A percentile compares a stretch with the other conserved stretches of the same genome.
Evolutionary conservation across 106 monocot species (phyloP).

Genomic region (Vanilla planifolia): DNA sequence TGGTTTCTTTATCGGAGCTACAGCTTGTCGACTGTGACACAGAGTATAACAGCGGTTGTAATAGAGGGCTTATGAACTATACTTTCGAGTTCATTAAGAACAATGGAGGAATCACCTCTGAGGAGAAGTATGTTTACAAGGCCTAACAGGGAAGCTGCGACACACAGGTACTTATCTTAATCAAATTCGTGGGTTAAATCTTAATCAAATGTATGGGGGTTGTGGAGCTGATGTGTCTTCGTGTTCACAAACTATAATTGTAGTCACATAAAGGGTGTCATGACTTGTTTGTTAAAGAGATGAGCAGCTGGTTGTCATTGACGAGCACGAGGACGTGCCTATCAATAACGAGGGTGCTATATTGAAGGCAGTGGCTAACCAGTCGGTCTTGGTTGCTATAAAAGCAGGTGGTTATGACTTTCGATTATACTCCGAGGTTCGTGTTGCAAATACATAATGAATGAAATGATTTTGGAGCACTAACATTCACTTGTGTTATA

Average conservation of each 20-base stretch:
- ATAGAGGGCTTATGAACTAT: slow-evolving; percentile 74
- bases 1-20: slow-evolving; percentile 65
- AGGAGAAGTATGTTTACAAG: slow-evolving; percentile 62
- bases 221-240: slow-evolving; percentile 39
- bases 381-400: slow-evolving; percentile 52
- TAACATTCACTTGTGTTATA: background rate
- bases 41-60: slow-evolving; percentile 55
- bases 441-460: background rate
- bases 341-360: slow-evolving; percentile 29
- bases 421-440: slow-evolving; percentile 44
- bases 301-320: slow-evolving; percentile 42
- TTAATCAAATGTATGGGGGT: too few species aligned
- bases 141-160: too few species aligned
- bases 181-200: too few species aligned
- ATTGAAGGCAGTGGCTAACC: slow-evolving; percentile 47
- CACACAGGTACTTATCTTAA: too few species aligned
- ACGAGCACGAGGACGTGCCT: slow-evolving; percentile 41
- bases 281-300: slow-evolving; percentile 24
- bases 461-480: too few species aligned
- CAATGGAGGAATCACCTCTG: slow-evolving; percentile 63
- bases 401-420: slow-evolving; percentile 37
- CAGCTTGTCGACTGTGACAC: slow-evolving; percentile 83
- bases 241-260: background rate
- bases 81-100: slow-evolving; percentile 72
- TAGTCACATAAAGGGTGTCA: background rate